Evolutionary conservation across 495 filamentous ascomycete genomes (phyloP).

Genomic region (Letharia columbiana): DNA sequence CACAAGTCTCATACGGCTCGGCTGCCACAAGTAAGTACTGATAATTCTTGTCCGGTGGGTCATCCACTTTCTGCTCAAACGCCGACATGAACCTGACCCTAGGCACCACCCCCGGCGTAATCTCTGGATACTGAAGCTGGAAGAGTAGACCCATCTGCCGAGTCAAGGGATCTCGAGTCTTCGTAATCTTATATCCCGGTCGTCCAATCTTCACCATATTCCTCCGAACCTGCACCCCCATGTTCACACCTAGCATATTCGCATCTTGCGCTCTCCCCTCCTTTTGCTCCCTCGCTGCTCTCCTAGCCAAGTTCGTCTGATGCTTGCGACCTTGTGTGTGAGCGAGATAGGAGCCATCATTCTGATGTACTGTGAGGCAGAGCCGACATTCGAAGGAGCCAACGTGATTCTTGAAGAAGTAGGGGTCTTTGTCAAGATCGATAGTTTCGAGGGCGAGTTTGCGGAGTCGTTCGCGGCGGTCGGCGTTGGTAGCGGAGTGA

Average conservation of each 20-base stretch:
- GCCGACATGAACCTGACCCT: slow-evolving; percentile 95
- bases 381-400: slow-evolving; percentile 97
- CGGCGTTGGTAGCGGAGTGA: slow-evolving; percentile 85
- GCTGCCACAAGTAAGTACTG: slow-evolving; percentile 95
- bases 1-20: slow-evolving; percentile 96
- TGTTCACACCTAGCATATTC: slow-evolving; percentile 55
- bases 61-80: slow-evolving; percentile 91
- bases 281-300: slow-evolving; percentile 87
- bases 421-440: slow-evolving; percentile 98
- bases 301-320: slow-evolving; percentile 95
- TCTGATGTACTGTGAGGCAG: slow-evolving; percentile 98
- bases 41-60: slow-evolving; percentile 84
- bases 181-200: slow-evolving; percentile 97
- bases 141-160: slow-evolving; percentile 85
- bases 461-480: slow-evolving; percentile 91
- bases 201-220: slow-evolving; percentile 96
- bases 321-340: slow-evolving; percentile 99
- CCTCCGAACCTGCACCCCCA: slow-evolving; percentile 73
- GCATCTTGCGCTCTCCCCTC: slow-evolving; percentile 73
- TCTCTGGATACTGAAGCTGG: slow-evolving; percentile 93
- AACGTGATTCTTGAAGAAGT: slow-evolving; percentile 99
- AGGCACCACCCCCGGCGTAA: slow-evolving; percentile 63
- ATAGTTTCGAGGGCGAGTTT: slow-evolving; percentile 98
- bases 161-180: slow-evolving; percentile 82
- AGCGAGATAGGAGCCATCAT: slow-evolving; percentile 97